Evolutionary conservation across 2,329 filamentous ascomycete species (phyloP), one percentile per base, ranked within the genome.

Genomic region (Zymoseptoria ardabiliae): DNA sequence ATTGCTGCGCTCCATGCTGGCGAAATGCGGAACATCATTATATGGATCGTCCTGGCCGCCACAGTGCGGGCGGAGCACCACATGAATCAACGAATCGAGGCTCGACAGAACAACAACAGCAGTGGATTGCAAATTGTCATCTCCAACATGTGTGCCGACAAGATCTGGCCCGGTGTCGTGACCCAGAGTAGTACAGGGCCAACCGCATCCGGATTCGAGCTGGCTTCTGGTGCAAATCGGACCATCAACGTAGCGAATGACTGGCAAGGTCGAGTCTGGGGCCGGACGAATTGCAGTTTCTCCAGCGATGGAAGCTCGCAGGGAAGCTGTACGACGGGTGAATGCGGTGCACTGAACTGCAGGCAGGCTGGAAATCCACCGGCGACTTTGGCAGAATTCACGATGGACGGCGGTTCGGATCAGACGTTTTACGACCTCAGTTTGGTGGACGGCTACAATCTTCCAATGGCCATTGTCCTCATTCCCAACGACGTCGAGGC

Each of bases 381-480:
- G 10, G 85, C 85, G 13, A 92, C 89, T 1, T 81, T 95, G 11
- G 89, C 88, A 48, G 90, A 95, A 70, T 92, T 94, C 74, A 91
- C 87, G 57, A 80, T 93, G 17, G 82, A 84, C 54, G 88, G 86
- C 25, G 86, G 87, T 28, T 75, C 81, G 50, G 77, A 79, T 21
- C 87, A 91, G 70, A 88, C 85, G 9, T 94, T 90, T 72, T 93
- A 92, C 75, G 90, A 94, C 72, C 89, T 94, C 63, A 91, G 88
- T 49, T 79, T 93, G 2, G 90, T 94, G 21, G 90, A 94, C 70
- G 90, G 90, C 54, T 93, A 93, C 80, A 93, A 93, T 70, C 75
- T 93, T 1, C 88, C 88, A 1, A 71, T 92, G 62, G 86, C 83
- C 28, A 83, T 82, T 45, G 73, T 80, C 21, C 68, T 79, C 22